phyloP scores from a whole-genome alignment of 345 rosid genomes.

The Streptanthus diversifolius region DNA sequence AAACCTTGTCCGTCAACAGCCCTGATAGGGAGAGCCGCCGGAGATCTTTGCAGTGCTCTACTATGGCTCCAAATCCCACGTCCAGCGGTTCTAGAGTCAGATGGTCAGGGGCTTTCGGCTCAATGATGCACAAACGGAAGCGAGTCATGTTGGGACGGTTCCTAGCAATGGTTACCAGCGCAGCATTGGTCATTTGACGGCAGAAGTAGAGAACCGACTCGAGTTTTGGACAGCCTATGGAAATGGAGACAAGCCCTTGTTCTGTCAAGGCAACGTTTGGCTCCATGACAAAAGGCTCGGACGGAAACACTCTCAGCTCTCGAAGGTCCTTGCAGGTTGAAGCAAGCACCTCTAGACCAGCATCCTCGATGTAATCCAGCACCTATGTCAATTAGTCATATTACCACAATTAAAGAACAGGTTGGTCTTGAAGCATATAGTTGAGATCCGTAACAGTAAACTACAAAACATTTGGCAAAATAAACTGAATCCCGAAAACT shows the following conservation, averaged over 20 bases:
- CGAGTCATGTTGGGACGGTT: constrained; percentile 82
- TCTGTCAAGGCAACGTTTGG: constrained; percentile 77
- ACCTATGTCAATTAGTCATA: constrained; percentile 44
- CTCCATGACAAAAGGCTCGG: constrained; percentile 65
- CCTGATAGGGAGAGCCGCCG: constrained; percentile 92
- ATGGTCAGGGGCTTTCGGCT: constrained; percentile 74
- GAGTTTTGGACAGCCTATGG: constrained; percentile 81
- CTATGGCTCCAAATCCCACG: constrained; percentile 93
- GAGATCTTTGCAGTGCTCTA: constrained; percentile 80
- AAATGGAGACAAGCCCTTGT: constrained; percentile 76
- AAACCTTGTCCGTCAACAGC: constrained; percentile 76
- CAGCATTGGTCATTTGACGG: constrained; percentile 81
- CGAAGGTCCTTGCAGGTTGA: constrained; percentile 69
- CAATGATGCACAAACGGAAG: constrained; percentile 89
- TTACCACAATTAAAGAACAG: not conserved
- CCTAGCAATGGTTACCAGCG: constrained; percentile 71
- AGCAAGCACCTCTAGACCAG: constrained; percentile 77
- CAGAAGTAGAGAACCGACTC: constrained; percentile 90
- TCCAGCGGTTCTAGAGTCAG: constrained; percentile 77
- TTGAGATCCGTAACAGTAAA: not conserved
- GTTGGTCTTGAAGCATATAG: not conserved
- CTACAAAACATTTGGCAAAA: not conserved
- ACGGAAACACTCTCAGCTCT: constrained; percentile 91
- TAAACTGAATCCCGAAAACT: not conserved
- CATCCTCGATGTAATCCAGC: constrained; percentile 84